A percentile compares a stretch with the other conserved stretches of the same genome.
These are phyloP conservation scores for Penicillium sp. DNA, from an alignment of 2,329 filamentous ascomycete species.

Conservation along the genomic window DNA sequence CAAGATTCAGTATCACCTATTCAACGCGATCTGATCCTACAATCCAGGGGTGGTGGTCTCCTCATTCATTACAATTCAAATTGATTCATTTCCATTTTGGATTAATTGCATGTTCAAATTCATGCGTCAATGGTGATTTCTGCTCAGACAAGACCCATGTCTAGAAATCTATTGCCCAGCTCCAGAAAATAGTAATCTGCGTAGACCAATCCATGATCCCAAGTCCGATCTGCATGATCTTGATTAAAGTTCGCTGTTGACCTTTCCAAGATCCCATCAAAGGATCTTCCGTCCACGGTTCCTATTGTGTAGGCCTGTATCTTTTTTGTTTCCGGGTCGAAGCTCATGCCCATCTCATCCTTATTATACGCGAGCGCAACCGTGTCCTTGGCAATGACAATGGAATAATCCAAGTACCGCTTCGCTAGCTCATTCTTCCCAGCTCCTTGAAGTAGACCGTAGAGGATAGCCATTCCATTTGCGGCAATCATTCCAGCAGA, in stretches of 20 bases:
- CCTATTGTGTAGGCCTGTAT: too few relatives aligned
- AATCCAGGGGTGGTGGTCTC: too few relatives aligned
- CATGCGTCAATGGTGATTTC: background rate
- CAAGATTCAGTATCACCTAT: too few relatives aligned
- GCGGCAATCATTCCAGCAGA: slow-evolving; percentile 12
- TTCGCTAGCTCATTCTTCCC: background rate
- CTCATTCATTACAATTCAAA: too few relatives aligned
- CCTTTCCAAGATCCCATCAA: slow-evolving; percentile 27
- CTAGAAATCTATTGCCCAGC: slow-evolving; percentile 45
- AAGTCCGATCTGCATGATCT: slow-evolving; percentile 40
- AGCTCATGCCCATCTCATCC: background rate
- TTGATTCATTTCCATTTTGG: too few relatives aligned
- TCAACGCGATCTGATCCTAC: too few relatives aligned
- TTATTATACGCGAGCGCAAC: background rate
- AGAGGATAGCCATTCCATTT: slow-evolving; percentile 11
- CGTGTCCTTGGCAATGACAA: background rate
- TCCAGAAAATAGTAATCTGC: slow-evolving; percentile 48
- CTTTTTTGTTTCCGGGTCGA: background rate
- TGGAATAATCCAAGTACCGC: background rate
- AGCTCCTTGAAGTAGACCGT: slow-evolving; percentile 2
- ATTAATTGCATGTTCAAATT: too few relatives aligned
- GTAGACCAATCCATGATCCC: slow-evolving; percentile 47
- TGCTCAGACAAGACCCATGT: slow-evolving; percentile 24
- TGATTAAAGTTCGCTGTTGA: slow-evolving; percentile 46
- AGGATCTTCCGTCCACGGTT: too few relatives aligned